phyloP scores from a whole-genome alignment of 169 alveolate species.

The Eimeria tenella region DNA sequence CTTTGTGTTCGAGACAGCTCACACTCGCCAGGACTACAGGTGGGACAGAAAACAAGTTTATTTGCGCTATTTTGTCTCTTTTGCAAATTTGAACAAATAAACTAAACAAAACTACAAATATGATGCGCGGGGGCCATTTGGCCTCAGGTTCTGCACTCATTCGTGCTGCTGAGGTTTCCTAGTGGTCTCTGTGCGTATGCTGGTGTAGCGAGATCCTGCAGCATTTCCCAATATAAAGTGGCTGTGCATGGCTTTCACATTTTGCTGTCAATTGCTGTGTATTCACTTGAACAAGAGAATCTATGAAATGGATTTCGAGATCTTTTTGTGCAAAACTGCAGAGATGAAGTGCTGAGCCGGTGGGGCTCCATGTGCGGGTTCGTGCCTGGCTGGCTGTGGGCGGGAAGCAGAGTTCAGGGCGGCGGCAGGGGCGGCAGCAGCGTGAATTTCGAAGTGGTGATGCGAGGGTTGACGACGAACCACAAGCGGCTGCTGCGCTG shows the following conservation, averaged over 20 bases:
- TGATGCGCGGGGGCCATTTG: background rate
- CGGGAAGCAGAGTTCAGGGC: slow-evolving; percentile 40
- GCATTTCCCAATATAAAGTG: background rate
- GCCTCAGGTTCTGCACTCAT: too few species aligned
- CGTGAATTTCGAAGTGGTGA: slow-evolving; percentile 73
- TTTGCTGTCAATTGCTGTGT: too few species aligned
- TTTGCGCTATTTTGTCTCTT: too few species aligned
- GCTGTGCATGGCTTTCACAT: too few species aligned
- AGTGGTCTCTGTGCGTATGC: background rate
- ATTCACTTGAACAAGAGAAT: too few species aligned
- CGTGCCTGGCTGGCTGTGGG: slow-evolving; percentile 76
- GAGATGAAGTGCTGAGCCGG: slow-evolving; percentile 71
- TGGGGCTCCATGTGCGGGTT: slow-evolving; percentile 77
- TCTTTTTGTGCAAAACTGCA: background rate
- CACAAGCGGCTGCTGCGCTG: slow-evolving; percentile 75
- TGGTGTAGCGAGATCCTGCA: background rate
- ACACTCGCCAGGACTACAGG: slow-evolving; percentile 73
- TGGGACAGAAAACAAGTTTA: background rate
- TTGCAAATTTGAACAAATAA: too few species aligned
- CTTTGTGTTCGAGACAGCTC: slow-evolving; percentile 53
- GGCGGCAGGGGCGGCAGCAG: slow-evolving; percentile 54
- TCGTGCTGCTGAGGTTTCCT: too few species aligned
- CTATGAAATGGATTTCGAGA: too few species aligned
- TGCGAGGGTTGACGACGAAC: slow-evolving; percentile 74
- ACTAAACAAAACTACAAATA: background rate